Conservation (phyloP, 306 rosid genomes). For the Trifolium dubium region DNA sequence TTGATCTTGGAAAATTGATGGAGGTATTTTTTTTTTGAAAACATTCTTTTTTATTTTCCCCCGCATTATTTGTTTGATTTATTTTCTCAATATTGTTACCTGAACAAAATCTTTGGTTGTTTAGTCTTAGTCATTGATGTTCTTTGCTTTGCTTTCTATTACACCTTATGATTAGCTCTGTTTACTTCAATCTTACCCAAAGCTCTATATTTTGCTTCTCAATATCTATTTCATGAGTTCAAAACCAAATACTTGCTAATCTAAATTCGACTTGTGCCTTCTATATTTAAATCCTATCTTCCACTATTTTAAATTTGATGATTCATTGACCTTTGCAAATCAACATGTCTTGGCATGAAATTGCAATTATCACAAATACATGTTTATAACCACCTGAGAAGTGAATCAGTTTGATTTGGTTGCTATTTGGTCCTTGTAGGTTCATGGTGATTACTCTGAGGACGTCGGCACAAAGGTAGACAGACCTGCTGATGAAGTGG, state of each 20-base stretch:
- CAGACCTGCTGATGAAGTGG: conserved; percentile 75
- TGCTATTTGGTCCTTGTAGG: conserved; percentile 49
- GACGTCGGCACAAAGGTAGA: conserved; percentile 86
- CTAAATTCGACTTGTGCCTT: not conserved
- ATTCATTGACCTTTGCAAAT: no score
- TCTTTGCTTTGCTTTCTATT: not conserved
- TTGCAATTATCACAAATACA: not conserved
- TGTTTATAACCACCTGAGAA: not conserved
- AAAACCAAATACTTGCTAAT: not conserved
- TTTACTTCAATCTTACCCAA: not conserved
- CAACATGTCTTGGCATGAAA: not conserved
- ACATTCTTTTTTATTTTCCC: no score
- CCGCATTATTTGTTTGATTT: not conserved
- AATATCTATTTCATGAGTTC: not conserved
- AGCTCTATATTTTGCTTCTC: not conserved
- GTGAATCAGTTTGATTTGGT: not conserved
- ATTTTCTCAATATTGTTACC: not conserved
- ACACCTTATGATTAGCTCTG: not conserved
- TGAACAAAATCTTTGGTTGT: not conserved
- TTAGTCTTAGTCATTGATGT: not conserved
- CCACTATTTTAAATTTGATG: no score
- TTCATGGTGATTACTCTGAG: conserved; percentile 79
- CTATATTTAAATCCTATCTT: no score
- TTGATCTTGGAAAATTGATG: conserved; percentile 92
- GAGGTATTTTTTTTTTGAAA: conserved; percentile 55